These are phyloP conservation scores for Penicillium sumatraense DNA, from an alignment of 2,329 filamentous ascomycete genomes.

Conservation along the genomic window DNA sequence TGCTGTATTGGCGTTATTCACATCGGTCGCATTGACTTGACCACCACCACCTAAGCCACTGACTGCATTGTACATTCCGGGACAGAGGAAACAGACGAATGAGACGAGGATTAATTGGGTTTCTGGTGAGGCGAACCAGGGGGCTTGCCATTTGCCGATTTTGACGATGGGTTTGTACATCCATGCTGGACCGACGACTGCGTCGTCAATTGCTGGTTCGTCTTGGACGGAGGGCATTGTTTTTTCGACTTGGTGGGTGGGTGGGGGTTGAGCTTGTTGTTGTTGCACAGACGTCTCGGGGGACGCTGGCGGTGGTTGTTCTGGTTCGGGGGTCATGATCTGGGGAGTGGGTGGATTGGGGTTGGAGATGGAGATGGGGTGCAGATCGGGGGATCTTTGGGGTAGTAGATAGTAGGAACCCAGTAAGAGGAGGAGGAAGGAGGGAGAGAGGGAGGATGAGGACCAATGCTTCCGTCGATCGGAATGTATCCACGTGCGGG, in stretches of 20 bases:
- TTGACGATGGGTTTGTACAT: slow-evolving; percentile 66
- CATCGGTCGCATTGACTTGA: slow-evolving; percentile 59
- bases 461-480: no score
- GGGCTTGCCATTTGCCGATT: slow-evolving; percentile 58
- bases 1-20: slow-evolving; percentile 71
- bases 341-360: neutral
- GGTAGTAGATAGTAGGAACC: neutral
- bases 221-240: slow-evolving; percentile 7
- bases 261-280: slow-evolving; percentile 23
- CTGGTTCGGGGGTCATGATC: slow-evolving; percentile 21
- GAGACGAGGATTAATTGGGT: slow-evolving; percentile 73
- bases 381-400: no score
- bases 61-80: slow-evolving; percentile 74
- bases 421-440: no score
- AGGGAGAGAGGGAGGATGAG: no score
- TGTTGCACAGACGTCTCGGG: slow-evolving; percentile 8
- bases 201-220: slow-evolving; percentile 25
- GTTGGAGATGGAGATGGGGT: neutral
- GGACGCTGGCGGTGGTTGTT: slow-evolving; percentile 14
- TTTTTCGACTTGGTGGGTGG: slow-evolving; percentile 34
- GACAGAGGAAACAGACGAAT: slow-evolving; percentile 72
- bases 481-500: no score
- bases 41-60: slow-evolving; percentile 69
- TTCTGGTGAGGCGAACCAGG: slow-evolving; percentile 75
- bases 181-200: slow-evolving; percentile 56